Base-by-base conservation (phyloP, 805 yeast species). In the Yamadazyma nakazawae region DNA sequence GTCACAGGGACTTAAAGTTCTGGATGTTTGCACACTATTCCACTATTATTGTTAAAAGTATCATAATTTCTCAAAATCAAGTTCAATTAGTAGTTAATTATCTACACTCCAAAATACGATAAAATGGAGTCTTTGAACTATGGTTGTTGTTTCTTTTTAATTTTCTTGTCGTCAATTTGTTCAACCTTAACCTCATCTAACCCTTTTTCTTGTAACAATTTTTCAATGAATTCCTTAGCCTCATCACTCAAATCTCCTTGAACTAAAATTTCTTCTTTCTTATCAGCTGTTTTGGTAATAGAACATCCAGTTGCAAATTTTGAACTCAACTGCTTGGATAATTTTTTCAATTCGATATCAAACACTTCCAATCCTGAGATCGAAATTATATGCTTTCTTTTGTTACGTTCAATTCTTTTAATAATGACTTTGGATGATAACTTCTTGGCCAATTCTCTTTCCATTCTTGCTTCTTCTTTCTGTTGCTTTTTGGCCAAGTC, bases 161-260 rank as follows among this genome's bases (percentile, higher is more conserved):
- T 83, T 69, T 83, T 85, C 67, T 85, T 85, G 52, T 88, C 96
- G 55, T 85, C 94, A 16, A 86, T 77, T 56, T 82, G 86, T 66
- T 90, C 97, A n/a, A 91, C 92, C 67, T 89, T 89, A 51, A 91
- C 86, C 50, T 85, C 88, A 42, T 80, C 75, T 54, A 92, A 68
- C 0, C 96, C 96, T 67, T 88, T 85, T 56, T 88, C 94, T 55
- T 83, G 81, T 55, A 91, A 73, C 55, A 89, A 68, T 39, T 78
- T 79, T 42, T 75, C 79, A 51, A 91, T 79, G 56, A 85, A 86
- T 5, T 71, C 85, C 61, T 87, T 95, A 25, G 90, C 94, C 58
- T 85, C 96, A 54, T 90, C 97, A 47, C 90, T 85, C 37, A 91
- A 94, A 66, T 92, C 98, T 58, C 98, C 98, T 70, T 91, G 97